Percentiles rank a stretch among this genome's conserved stretches.
Evolutionary conservation across 1,284 basidiomycete genomes (phyloP).

Genomic region (Sporisorium scitamineum): DNA sequence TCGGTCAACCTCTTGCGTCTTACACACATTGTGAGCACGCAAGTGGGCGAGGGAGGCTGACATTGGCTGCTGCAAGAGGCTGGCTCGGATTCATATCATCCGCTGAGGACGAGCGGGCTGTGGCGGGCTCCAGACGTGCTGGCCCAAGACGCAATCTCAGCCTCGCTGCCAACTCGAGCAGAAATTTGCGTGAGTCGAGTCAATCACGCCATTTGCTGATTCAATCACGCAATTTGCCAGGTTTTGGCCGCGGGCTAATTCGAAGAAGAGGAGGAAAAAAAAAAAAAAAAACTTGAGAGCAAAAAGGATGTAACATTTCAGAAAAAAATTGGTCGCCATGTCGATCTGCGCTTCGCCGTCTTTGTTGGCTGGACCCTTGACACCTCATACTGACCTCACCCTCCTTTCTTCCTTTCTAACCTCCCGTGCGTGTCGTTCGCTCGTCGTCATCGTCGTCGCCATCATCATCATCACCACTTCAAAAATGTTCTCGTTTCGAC

Average conservation of each 20-base stretch:
- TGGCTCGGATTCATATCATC: conserved; percentile 10
- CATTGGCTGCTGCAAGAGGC: background rate
- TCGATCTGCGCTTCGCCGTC: background rate
- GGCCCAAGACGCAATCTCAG: background rate
- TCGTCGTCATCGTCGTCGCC: background rate
- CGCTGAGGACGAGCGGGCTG: conserved; percentile 3
- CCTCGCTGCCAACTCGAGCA: background rate
- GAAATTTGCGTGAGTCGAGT: background rate
- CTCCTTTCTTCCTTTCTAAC: background rate
- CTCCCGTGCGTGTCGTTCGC: background rate
- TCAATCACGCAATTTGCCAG: conserved; percentile 6
- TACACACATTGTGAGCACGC: conserved; percentile 4
- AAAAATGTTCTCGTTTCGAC: background rate
- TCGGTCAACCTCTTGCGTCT: conserved; percentile 15
- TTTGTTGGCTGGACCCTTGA: background rate
- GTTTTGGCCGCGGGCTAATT: conserved; percentile 18
- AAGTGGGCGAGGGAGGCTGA: background rate
- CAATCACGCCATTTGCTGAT: conserved; percentile 21
- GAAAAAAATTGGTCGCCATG: conserved; percentile 7
- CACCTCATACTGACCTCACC: conserved; percentile 1
- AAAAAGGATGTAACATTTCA: conserved; percentile 7
- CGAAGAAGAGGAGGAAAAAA: background rate
- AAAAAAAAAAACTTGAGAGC: background rate
- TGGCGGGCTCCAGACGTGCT: conserved; percentile 39
- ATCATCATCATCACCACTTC: background rate